Base-by-base conservation (phyloP, 2,329 filamentous ascomycete species). In the Ophiocordyceps camponoti-saundersi region DNA sequence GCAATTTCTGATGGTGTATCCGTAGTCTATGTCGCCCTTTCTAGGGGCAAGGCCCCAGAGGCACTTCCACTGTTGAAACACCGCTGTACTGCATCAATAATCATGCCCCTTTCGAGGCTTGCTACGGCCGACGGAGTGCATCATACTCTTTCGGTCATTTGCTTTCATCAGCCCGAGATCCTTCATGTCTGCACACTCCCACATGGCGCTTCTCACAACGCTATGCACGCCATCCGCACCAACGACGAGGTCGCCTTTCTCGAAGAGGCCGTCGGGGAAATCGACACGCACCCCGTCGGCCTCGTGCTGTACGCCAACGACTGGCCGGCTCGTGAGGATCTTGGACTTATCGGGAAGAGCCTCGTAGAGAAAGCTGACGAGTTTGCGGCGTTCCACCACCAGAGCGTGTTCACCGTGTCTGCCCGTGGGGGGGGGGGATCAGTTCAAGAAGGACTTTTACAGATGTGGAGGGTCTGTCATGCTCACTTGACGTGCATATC, bases 221-320 rank as follows among this genome's bases (percentile, higher is more conserved):
- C 65, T 68, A 44, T 65, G 60, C 6, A 67, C 63, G 4, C 67
- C 67, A 51, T 70, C 66, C 8, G 61, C 60, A 16, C 67, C 67
- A 21, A 70, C 54, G 6, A 69, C 50, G 13, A 71, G 56, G 42
- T 63, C 62, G 1, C 61, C 67, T 1, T 49, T 48, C 47, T 63
- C 59, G 3, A 53, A 50, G 3, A 52, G 54, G 1, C 64, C 63
- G 48, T 69, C 65, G 3, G 50, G 48, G 6, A 62, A 61, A 29
- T 51, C 48, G 4, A 66, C 59, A 2, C 48, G 48, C 2, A 63
- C 61, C 1, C 55, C 53, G 13, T 53, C 48, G 3, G n/a, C 13
- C 6, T 22, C 46, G 32, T 52, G 36, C 8, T 22, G 39, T 8
- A 52, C 45, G 11, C 30, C 40, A 10, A 18, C 32, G 11, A 52